Evolutionary conservation across 2,329 filamentous ascomycete species (phyloP).

Genomic region (Tolypocladium ophioglossoides): DNA sequence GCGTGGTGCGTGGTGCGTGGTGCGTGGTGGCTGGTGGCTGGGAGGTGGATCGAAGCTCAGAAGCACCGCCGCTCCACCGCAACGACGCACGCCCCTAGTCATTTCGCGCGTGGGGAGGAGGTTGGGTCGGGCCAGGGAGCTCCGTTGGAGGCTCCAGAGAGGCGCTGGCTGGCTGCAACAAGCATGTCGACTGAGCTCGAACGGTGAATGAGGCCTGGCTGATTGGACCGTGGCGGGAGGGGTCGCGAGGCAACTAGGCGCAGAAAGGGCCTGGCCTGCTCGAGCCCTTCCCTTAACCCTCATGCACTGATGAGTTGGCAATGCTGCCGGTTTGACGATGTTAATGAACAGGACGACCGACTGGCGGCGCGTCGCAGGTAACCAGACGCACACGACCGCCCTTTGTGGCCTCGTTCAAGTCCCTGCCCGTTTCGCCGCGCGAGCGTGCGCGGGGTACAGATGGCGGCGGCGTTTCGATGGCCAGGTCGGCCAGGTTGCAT

Average conservation of each 20-base stretch:
- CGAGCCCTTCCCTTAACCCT: slow-evolving; percentile 28
- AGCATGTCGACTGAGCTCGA: too few species aligned
- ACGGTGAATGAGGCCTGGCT: slow-evolving; percentile 13
- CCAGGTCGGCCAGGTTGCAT: too few species aligned
- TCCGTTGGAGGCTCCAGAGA: not conserved
- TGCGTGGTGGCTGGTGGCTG: not conserved
- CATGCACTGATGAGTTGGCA: slow-evolving; percentile 75
- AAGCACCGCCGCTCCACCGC: not conserved
- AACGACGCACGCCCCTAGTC: not conserved
- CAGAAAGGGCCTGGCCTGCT: slow-evolving; percentile 1
- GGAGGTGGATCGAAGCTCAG: not conserved
- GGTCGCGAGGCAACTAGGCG: slow-evolving; percentile 4
- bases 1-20: too few species aligned
- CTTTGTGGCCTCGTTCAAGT: slow-evolving; percentile 3
- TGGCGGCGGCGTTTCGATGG: slow-evolving; percentile 3
- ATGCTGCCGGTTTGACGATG: slow-evolving; percentile 37
- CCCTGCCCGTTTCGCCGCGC: not conserved
- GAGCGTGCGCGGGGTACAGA: slow-evolving; percentile 1
- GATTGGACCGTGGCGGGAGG: slow-evolving; percentile 11
- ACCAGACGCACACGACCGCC: slow-evolving; percentile 4
- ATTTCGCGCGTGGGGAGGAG: not conserved
- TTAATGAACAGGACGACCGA: slow-evolving; percentile 25
- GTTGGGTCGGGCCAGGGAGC: not conserved
- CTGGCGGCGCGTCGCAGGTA: not conserved
- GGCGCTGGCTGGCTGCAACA: too few species aligned